Percentiles rank a stretch among this genome's conserved stretches.
phyloP scores from a whole-genome alignment of 805 yeast species.

The Sugiyamaella marilandica region DNA sequence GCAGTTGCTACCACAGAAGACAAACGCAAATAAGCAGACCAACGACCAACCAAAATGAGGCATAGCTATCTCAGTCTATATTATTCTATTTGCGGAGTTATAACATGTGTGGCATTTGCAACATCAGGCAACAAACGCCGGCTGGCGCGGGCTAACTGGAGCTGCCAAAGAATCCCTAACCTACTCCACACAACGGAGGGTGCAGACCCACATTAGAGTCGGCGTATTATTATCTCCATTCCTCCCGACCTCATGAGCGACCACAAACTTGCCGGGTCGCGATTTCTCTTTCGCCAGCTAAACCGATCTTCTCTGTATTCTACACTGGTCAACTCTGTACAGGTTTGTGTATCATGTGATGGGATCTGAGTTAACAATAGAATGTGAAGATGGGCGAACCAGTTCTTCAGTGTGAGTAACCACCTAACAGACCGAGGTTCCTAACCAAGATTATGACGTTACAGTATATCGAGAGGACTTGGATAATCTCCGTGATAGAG shows the following conservation, averaged over 20 bases:
- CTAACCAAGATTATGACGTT: conserved; percentile 40
- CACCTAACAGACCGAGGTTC: neutral
- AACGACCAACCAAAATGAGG: no score
- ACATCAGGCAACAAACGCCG: no score
- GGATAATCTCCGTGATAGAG: conserved; percentile 52
- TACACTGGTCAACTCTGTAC: neutral
- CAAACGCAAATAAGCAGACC: no score
- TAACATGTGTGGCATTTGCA: no score
- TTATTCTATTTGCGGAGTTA: no score
- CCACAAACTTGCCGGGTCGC: neutral
- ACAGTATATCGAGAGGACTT: conserved; percentile 57
- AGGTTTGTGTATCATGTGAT: neutral
- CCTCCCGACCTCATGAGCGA: neutral
- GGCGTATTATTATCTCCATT: neutral
- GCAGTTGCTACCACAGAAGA: no score
- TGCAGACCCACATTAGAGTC: no score
- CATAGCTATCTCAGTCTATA: no score
- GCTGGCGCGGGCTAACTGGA: no score
- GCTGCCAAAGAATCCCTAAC: no score
- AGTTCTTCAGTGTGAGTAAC: conserved; percentile 1
- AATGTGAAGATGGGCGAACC: conserved; percentile 1
- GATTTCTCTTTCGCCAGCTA: neutral
- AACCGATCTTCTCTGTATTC: neutral
- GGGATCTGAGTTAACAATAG: neutral
- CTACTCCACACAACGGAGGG: no score